Evolutionary conservation across 2,329 filamentous ascomycete genomes (phyloP).

Genomic region (Xylariaceae sp.): DNA sequence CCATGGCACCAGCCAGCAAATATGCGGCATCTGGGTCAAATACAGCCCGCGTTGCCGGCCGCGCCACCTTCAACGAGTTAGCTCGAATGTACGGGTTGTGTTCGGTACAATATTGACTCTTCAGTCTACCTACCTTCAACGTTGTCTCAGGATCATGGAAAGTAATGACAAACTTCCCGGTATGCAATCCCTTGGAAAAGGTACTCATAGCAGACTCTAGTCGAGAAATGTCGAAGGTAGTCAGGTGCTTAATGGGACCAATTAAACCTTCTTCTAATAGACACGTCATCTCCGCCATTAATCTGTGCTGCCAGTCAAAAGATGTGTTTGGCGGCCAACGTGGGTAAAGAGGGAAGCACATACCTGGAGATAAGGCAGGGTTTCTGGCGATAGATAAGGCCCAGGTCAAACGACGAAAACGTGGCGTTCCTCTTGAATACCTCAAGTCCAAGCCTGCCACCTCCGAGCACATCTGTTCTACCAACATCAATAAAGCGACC

Average conservation of each 20-base stretch:
- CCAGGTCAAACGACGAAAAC: constrained; percentile 17
- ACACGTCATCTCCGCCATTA: constrained; percentile 13
- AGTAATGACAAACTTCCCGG: constrained; percentile 21
- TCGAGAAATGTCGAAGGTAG: constrained; percentile 17
- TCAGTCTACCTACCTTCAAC: constrained; percentile 9
- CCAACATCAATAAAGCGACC: constrained; percentile 21
- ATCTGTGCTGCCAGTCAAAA: neutral
- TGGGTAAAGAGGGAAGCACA: no score
- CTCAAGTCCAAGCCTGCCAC: constrained; percentile 11
- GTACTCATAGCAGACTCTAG: constrained; percentile 9
- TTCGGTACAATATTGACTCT: neutral
- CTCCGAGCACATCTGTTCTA: neutral
- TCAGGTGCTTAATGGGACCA: constrained; percentile 1
- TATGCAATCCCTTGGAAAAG: constrained; percentile 20
- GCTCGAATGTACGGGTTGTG: neutral
- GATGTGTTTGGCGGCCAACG: no score
- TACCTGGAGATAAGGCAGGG: constrained; percentile 4
- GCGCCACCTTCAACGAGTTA: constrained; percentile 7
- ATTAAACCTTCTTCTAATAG: neutral
- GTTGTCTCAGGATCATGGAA: constrained; percentile 5
- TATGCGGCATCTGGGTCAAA: constrained; percentile 29
- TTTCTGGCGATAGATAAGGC: constrained; percentile 4
- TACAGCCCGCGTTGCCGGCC: neutral
- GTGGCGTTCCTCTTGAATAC: constrained; percentile 16
- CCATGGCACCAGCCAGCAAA: constrained; percentile 44